A percentile compares a stretch with the other conserved stretches of the same genome.
Conservation (phyloP, 768 basidiomycete species). For the Leccinum uliginosum region DNA sequence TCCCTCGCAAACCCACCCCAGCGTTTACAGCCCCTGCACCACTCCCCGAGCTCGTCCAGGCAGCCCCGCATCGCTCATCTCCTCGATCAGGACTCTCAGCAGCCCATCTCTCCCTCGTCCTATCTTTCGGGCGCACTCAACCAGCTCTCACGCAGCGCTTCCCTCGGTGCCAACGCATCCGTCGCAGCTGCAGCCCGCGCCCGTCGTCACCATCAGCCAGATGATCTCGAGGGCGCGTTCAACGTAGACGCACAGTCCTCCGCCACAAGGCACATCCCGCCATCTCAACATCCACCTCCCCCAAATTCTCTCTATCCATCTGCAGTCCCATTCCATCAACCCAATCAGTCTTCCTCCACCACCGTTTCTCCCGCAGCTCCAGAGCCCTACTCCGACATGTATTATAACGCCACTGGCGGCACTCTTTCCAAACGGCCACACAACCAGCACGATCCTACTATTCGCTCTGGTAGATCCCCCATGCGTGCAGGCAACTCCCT, state of each 20-base stretch:
- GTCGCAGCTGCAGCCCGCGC: conserved; percentile 40
- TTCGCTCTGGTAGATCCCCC: conserved; percentile 56
- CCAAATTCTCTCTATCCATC: conserved; percentile 53
- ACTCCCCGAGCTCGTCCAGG: conserved; percentile 37
- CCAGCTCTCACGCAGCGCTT: conserved; percentile 64
- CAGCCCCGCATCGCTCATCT: conserved; percentile 65
- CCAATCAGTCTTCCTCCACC: conserved; percentile 7
- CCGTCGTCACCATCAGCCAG: conserved; percentile 65
- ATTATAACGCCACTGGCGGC: conserved; percentile 47
- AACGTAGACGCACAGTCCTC: conserved; percentile 30
- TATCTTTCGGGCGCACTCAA: conserved; percentile 50
- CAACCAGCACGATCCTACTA: conserved; percentile 50
- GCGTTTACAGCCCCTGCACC: conserved; percentile 18
- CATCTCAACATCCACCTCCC: conserved; percentile 35
- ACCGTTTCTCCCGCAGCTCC: conserved; percentile 7
- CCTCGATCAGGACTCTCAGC: conserved; percentile 53
- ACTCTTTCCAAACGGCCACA: conserved; percentile 55
- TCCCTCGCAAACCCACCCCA: conserved; percentile 34
- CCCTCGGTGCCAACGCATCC: conserved; percentile 48
- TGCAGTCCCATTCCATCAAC: conserved; percentile 54
- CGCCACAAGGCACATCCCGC: conserved; percentile 21
- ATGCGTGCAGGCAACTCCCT: conserved; percentile 52
- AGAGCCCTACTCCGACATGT: conserved; percentile 57
- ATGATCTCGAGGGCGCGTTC: conserved; percentile 60
- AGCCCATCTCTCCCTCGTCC: conserved; percentile 38